Base-by-base conservation (phyloP, 306 rosid genomes). In the Prunus davidiana region DNA sequence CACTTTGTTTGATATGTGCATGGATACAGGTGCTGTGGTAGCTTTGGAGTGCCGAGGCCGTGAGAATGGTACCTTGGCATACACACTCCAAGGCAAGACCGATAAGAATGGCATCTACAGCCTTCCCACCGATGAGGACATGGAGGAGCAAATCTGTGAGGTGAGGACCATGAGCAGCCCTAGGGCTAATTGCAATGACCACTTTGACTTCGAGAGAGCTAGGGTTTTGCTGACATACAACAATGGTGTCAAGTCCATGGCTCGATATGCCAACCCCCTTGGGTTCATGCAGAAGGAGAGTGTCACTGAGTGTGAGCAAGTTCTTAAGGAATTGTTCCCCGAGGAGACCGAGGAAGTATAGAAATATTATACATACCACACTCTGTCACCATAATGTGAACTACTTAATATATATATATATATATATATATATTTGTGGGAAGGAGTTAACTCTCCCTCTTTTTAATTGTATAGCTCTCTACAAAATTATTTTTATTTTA, bases 201-300 rank as follows among this genome's bases (percentile, higher is more conserved):
- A 5, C 13, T 83, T 86, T 80, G 12, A 50, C 18, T 57, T 3
- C 16, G 74, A 62, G 14, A 38, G 71, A 0, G 84, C 85, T 16
- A 77, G 83, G 50, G 71, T 88, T 38, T 22, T 68, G 18, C 83
- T 88, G 41, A 88, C 89, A 3, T 24, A 32, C 7, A 77, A 86
- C 79, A 82, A 74, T 75, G 92, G 92, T 24, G 83, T 63, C 20
- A 20, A 50, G 2, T 14, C 81, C 68, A 14, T 18, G 57, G 22
- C 18, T 20, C 89, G 89, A 7, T 83, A 49, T 38, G 88, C 82
- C 47, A 83, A 82, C 51, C 83, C 92, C 78, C 89, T 88, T 72
- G 92, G 92, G 46, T 88, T 88, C 89, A 86, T 79, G 87, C 82
- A 74, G 13, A 38, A 60, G 56, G 4, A 38, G 27, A 9, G 75